A percentile compares a stretch with the other conserved stretches of the same genome.
These are phyloP conservation scores for Irpex lacteus DNA, from an alignment of 1,284 basidiomycete species.

Conservation along the genomic window DNA sequence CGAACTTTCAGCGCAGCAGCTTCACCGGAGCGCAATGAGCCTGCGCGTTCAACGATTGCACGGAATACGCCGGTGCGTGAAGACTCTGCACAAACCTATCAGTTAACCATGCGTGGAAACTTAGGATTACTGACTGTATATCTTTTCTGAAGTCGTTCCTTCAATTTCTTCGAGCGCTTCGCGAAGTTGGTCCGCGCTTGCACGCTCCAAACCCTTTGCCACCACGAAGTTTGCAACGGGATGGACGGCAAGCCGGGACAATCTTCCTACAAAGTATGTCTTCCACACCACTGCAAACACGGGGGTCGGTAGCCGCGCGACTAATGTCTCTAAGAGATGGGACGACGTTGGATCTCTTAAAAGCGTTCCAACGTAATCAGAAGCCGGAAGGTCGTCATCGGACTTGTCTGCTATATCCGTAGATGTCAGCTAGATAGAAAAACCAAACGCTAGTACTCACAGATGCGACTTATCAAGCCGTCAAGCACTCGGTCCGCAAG, in stretches of 20 bases:
- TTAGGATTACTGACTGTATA: conserved; percentile 44
- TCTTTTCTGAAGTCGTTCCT: conserved; percentile 48
- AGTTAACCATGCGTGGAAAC: conserved; percentile 23
- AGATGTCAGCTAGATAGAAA: neutral
- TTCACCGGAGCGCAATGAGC: conserved; percentile 41
- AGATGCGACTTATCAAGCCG: conserved; percentile 69
- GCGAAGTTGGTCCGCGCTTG: conserved; percentile 52
- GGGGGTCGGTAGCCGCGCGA: conserved; percentile 56
- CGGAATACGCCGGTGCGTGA: conserved; percentile 66
- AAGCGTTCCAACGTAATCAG: conserved; percentile 77
- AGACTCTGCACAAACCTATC: conserved; percentile 36
- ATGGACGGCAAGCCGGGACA: conserved; percentile 73
- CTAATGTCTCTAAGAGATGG: conserved; percentile 80
- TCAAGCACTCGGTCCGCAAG: conserved; percentile 81
- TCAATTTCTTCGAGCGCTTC: conserved; percentile 59
- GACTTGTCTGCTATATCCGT: neutral
- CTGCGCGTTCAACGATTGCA: conserved; percentile 68
- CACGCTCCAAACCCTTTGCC: conserved; percentile 69
- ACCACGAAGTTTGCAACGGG: conserved; percentile 92
- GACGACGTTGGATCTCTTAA: conserved; percentile 85
- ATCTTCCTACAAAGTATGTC: conserved; percentile 72
- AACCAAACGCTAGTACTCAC: conserved; percentile 38
- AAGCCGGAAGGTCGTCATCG: conserved; percentile 36
- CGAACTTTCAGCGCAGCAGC: conserved; percentile 47
- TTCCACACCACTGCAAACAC: conserved; percentile 73